Conservation (phyloP, 148 eudicot species). For the Amaranthus hypochondriacus region DNA sequence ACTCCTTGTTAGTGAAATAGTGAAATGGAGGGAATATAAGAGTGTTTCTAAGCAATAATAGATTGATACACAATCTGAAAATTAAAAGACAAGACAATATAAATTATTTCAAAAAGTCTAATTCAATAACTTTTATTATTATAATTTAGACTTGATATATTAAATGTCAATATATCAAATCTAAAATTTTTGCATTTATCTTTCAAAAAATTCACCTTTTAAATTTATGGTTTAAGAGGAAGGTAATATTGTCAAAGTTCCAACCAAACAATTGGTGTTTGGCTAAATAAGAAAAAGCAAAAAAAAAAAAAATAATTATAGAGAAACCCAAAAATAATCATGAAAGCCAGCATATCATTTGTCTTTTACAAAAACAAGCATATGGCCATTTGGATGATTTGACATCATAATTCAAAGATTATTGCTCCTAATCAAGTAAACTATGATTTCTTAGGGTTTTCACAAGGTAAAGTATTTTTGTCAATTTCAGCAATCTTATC, state of each 20-base stretch:
- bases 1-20: too few species aligned
- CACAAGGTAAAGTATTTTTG: neutral
- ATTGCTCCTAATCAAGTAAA: conserved; percentile 25
- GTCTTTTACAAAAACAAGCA: conserved; percentile 22
- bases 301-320: neutral
- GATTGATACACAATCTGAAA: too few species aligned
- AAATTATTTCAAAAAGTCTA: too few species aligned
- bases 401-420: conserved; percentile 33
- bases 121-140: too few species aligned
- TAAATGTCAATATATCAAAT: too few species aligned
- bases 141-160: too few species aligned
- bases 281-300: conserved; percentile 28
- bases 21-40: too few species aligned
- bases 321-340: conserved; percentile 8
- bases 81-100: too few species aligned
- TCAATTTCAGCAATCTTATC: neutral
- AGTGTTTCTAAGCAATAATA: too few species aligned
- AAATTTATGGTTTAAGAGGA: neutral
- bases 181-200: neutral
- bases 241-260: conserved; percentile 10
- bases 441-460: conserved; percentile 20
- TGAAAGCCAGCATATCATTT: conserved; percentile 21
- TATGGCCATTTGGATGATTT: conserved; percentile 35
- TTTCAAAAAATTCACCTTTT: neutral
- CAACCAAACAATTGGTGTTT: conserved; percentile 10